These are phyloP conservation scores for Colletotrichum incanum DNA, from an alignment of 2,329 filamentous ascomycete genomes.

Conservation along the genomic window DNA sequence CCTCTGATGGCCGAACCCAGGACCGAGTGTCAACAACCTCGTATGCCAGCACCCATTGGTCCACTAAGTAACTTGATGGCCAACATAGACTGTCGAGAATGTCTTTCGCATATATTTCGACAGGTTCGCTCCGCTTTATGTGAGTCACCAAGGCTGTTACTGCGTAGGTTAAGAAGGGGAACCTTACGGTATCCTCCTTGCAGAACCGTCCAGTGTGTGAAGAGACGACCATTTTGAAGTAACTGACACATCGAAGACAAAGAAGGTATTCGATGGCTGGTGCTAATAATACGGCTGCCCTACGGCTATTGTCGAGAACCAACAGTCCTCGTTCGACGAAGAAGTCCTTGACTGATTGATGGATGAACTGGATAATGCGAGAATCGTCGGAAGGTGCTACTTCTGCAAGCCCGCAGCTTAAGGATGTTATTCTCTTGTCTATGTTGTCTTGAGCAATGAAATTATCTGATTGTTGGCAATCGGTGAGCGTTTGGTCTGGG, in stretches of 20 bases:
- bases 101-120: background rate
- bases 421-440: slow-evolving; percentile 38
- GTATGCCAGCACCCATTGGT: too few species aligned
- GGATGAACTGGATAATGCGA: slow-evolving; percentile 52
- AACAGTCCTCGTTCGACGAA: slow-evolving; percentile 42
- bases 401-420: slow-evolving; percentile 46
- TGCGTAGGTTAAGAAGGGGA: background rate
- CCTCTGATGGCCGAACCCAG: too few species aligned
- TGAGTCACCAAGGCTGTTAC: background rate
- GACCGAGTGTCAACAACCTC: too few species aligned
- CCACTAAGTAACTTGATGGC: too few species aligned
- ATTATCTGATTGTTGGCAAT: background rate
- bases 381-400: slow-evolving; percentile 39
- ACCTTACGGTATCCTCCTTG: background rate
- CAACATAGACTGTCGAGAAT: background rate
- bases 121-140: background rate
- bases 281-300: background rate
- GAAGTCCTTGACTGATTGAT: slow-evolving; percentile 54
- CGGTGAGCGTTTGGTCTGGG: background rate
- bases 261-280: background rate
- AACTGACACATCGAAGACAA: background rate
- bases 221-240: background rate
- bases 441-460: slow-evolving; percentile 36
- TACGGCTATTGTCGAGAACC: slow-evolving; percentile 41
- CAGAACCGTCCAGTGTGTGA: background rate